These are phyloP conservation scores for Vaccinium corymbosum DNA, from an alignment of 148 eudicot genomes.

Conservation along the genomic window DNA sequence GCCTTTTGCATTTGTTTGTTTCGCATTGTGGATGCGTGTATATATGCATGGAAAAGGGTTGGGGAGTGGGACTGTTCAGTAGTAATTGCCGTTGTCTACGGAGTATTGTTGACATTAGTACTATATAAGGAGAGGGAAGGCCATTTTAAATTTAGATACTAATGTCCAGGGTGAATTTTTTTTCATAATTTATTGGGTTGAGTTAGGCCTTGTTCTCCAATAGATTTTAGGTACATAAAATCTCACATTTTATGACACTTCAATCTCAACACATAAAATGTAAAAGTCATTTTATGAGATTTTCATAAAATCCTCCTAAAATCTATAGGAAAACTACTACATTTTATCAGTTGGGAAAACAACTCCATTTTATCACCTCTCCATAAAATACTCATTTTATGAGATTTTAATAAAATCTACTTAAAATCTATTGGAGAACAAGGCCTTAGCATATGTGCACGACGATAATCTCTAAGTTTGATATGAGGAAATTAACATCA, in stretches of 20 bases:
- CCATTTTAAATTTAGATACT: not conserved
- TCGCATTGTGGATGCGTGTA: not conserved
- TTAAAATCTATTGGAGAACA: too few relatives aligned
- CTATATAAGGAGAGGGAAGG: not conserved
- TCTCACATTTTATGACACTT: too few relatives aligned
- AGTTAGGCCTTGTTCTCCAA: not conserved
- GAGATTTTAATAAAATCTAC: too few relatives aligned
- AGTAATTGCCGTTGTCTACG: conserved; percentile 42
- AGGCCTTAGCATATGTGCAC: not conserved
- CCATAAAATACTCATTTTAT: too few relatives aligned
- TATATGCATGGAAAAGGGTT: conserved; percentile 8
- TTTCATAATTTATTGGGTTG: not conserved
- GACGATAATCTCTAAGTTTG: not conserved
- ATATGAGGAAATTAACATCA: too few relatives aligned
- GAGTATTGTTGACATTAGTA: conserved; percentile 5
- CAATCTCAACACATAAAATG: too few relatives aligned
- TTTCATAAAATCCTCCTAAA: too few relatives aligned
- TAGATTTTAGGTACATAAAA: too few relatives aligned
- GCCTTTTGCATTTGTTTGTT: not conserved
- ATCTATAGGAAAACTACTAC: too few relatives aligned
- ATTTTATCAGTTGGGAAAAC: too few relatives aligned
- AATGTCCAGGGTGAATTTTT: not conserved
- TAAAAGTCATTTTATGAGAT: too few relatives aligned
- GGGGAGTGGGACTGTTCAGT: conserved; percentile 29
- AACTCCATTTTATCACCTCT: too few relatives aligned